Base-by-base conservation (phyloP, 805 yeast species). In the Osmozyma mogii region DNA sequence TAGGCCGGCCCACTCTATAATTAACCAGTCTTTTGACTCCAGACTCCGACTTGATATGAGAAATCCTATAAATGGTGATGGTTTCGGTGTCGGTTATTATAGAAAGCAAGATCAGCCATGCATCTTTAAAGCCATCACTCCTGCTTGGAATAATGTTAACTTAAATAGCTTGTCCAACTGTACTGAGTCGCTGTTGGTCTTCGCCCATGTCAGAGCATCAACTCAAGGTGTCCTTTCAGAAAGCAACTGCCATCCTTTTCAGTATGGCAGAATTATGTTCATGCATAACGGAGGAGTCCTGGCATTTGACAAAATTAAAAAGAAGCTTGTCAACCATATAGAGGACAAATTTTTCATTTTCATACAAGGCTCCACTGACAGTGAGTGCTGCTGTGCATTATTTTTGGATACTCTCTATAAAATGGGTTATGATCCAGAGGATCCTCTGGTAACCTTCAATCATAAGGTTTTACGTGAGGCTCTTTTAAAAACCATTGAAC, bases 241-340 rank as follows among this genome's bases (percentile, higher is more conserved):
- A 51, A 89, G 96, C 0, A 92, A 92, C 55, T 92, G 98, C 56
- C 98, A 92, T 53, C 98, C 98, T 0, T 92, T 92, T 56, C 76
- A 82, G 3, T 87, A 75, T 51, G 89, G 88, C 38, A 76, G 76
- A 29, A 61, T 89, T 27, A 82, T 89, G 81, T 92, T 92, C 52
- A 92, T 92, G 98, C 98, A 92, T 56, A 92, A 92, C 56, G 98
- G 98, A 17, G 92, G 84, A 0, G 74, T 92, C 15, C 67, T 88
- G 8, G 74, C 75, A 35, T 92, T 89, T 52, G 53, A 64, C 31
- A 58, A 60, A 40, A 82, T 92, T 43, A 92, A 92, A 56, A 70
- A 92, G 36, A 68, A 57, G 35, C 62, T 92, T 24, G 67, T 85
- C 19, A 67, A 72, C 41, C 84, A 82, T 49, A 65, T 92, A 25